These are phyloP conservation scores for Neodidymelliopsis sp. DNA, from an alignment of 2,329 filamentous ascomycete species.

Conservation along the genomic window DNA sequence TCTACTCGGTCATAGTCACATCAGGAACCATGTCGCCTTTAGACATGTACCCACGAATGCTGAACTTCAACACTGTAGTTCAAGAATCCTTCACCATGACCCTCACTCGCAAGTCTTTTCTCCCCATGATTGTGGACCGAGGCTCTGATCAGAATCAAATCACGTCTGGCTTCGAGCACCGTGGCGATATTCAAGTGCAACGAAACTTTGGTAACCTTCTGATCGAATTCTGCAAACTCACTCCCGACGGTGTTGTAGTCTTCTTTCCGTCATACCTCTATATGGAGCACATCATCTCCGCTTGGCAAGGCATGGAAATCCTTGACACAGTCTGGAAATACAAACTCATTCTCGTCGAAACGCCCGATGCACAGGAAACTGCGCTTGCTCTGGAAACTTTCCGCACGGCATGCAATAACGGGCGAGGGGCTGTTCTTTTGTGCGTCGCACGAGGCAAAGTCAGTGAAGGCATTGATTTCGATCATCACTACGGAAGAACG, in stretches of 20 bases:
- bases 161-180: conserved; percentile 91
- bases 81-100: conserved; percentile 99
- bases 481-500: conserved; percentile 96
- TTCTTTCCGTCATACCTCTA: conserved; percentile 99
- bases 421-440: conserved; percentile 87
- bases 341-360: conserved; percentile 97
- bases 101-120: conserved; percentile 88
- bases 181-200: conserved; percentile 95
- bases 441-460: conserved; percentile 98
- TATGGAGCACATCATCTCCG: conserved; percentile 98
- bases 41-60: conserved; percentile 99
- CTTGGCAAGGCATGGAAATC: conserved; percentile 99
- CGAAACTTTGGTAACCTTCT: conserved; percentile 94
- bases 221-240: conserved; percentile 94
- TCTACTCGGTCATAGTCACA: conserved; percentile 97
- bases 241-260: conserved; percentile 96
- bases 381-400: conserved; percentile 95
- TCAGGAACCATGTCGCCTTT: conserved; percentile 96
- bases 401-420: conserved; percentile 96
- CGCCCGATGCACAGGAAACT: conserved; percentile 95
- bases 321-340: conserved; percentile 99
- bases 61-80: conserved; percentile 88
- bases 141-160: conserved; percentile 94
- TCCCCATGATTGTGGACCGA: conserved; percentile 96
- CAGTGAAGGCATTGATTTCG: conserved; percentile 97